A percentile compares a stretch with the other conserved stretches of the same genome.
phyloP scores from a whole-genome alignment of 106 monocot species.

The Apostasia ramifera region DNA sequence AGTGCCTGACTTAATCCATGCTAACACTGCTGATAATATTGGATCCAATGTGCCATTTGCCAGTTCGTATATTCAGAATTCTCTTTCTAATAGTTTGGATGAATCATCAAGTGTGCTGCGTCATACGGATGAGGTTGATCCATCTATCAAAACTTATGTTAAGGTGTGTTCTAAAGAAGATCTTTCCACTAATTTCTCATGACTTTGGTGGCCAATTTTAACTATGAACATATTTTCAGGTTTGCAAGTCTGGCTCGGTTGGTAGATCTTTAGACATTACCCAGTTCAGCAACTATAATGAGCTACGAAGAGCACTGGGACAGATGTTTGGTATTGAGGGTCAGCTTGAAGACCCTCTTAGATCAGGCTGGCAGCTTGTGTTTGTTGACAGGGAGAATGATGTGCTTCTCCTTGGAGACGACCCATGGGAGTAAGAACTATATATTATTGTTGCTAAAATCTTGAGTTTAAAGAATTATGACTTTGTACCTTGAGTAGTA shows the following conservation, averaged over 20 bases:
- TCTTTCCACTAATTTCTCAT: background rate
- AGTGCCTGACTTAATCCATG: slow-evolving; percentile 39
- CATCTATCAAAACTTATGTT: slow-evolving; percentile 58
- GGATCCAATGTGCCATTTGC: slow-evolving; percentile 34
- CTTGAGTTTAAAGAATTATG: too few relatives aligned
- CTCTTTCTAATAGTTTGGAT: slow-evolving; percentile 64
- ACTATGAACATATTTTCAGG: slow-evolving; percentile 32
- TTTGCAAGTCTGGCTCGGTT: slow-evolving; percentile 88
- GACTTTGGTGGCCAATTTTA: background rate
- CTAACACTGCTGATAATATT: slow-evolving; percentile 24
- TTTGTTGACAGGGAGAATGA: slow-evolving; percentile 99
- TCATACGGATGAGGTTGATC: slow-evolving; percentile 50
- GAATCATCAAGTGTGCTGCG: slow-evolving; percentile 72
- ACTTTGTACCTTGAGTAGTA: too few relatives aligned
- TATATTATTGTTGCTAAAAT: background rate
- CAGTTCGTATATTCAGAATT: slow-evolving; percentile 59
- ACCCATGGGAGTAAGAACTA: slow-evolving; percentile 96
- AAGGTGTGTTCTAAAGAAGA: slow-evolving; percentile 57
- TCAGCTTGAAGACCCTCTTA: slow-evolving; percentile 96
- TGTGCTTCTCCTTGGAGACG: slow-evolving; percentile 99
- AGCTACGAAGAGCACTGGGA: slow-evolving; percentile 83
- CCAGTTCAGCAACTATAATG: slow-evolving; percentile 89
- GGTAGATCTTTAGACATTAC: slow-evolving; percentile 92
- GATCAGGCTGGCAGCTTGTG: slow-evolving; percentile 99
- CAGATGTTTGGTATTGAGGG: slow-evolving; percentile 99